Conservation (phyloP, 768 basidiomycete genomes). For the Lactarius akahatsu region DNA sequence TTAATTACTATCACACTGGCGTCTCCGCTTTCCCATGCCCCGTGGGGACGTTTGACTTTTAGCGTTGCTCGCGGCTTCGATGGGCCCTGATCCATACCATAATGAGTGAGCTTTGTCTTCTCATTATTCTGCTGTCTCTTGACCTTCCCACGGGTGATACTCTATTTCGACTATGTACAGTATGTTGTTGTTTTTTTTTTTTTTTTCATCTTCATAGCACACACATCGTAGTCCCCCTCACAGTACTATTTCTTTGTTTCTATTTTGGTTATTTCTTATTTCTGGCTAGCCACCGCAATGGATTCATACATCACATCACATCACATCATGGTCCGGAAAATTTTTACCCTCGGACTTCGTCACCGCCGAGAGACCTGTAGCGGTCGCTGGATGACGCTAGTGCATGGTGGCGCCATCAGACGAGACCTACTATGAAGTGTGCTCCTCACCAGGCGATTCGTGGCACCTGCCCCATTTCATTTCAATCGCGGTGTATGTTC, state of each 20-base stretch:
- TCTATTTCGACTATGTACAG: background rate
- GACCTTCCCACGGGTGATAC: background rate
- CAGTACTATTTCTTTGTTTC: background rate
- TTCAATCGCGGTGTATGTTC: background rate
- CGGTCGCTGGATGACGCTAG: background rate
- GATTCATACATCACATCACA: constrained; percentile 5
- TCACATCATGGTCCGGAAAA: background rate
- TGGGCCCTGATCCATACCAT: background rate
- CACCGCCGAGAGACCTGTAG: background rate
- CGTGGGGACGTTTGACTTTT: background rate
- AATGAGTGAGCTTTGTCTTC: background rate
- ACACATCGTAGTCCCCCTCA: background rate
- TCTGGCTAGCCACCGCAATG: background rate
- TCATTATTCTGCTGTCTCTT: background rate
- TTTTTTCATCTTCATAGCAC: background rate
- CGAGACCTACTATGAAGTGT: background rate
- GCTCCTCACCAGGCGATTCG: background rate
- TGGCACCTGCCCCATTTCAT: background rate
- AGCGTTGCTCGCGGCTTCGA: background rate
- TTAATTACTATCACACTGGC: background rate
- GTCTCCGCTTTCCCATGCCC: background rate
- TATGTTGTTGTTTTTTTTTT: background rate
- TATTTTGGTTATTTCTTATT: background rate
- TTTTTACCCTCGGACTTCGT: background rate
- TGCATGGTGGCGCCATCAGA: background rate